Evolutionary conservation across 176 grass and related monocot genomes (phyloP), one percentile per base, ranked within the genome.

Genomic region (Rhipidocladum racemiflorum): DNA sequence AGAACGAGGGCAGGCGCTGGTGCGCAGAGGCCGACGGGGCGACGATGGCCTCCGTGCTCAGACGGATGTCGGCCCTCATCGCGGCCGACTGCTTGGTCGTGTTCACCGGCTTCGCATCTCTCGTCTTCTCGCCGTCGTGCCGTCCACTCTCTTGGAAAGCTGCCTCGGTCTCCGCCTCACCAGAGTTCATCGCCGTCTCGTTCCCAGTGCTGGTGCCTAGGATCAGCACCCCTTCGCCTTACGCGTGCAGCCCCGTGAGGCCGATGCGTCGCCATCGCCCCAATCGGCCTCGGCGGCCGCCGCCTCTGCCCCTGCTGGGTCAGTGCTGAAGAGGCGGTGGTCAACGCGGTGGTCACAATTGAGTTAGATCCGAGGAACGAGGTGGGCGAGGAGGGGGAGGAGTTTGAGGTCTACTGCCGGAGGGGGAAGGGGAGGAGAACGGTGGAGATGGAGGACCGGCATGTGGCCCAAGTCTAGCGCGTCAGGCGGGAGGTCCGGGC

Each of bases 101-200:
- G n/a, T n/a, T n/a, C n/a, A n/a, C n/a, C n/a, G n/a, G n/a, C n/a
- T n/a, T n/a, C n/a, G n/a, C n/a, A n/a, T n/a, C n/a, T n/a, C n/a
- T n/a, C n/a, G n/a, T n/a, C n/a, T 99, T 99, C 91, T 99, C 97
- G 0, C 91, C 97, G 8, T 96, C 97, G 10, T 86, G 90, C 53
- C 90, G 92, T 77, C 12, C 87, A 70, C 84, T 90, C 77, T 93
- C 93, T 18, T 93, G 91, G 87, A 99, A 96, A 87, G 91, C 88
- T 23, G 30, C 78, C 28, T 85, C 87, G 24, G 70, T 84, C 28
- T 85, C 87, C 24, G 70, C 86, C 1, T 99, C 91, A 4, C 91
- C 92, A 1, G 97, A 99, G 74, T 82, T 87, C 13, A 76, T 86
- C 5, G 42, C 80, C 65, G 61, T 85, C 15, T 38, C 87, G 0